Evolutionary conservation across 2,329 filamentous ascomycete genomes (phyloP).

Genomic region (Phaeophleospora eucalypticola): DNA sequence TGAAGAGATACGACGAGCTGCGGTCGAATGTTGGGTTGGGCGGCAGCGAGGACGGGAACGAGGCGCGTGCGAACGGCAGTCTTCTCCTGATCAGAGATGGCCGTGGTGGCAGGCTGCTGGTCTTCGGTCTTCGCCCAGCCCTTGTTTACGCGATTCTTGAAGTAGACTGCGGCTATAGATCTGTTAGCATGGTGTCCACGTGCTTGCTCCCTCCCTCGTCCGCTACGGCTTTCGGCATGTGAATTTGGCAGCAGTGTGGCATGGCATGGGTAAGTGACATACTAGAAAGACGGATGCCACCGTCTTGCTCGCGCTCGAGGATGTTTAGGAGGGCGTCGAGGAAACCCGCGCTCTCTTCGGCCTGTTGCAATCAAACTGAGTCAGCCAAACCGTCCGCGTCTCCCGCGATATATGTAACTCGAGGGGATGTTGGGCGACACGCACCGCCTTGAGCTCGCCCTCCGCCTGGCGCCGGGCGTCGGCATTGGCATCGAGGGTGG

Average conservation of each 20-base stretch:
- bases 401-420: constrained; percentile 1
- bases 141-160: constrained; percentile 94
- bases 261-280: constrained; percentile 31
- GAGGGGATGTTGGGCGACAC: constrained; percentile 26
- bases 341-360: constrained; percentile 86
- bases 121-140: constrained; percentile 82
- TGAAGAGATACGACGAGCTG: constrained; percentile 93
- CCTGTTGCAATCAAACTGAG: constrained; percentile 48
- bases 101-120: constrained; percentile 50
- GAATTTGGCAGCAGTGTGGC: constrained; percentile 14
- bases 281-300: constrained; percentile 83
- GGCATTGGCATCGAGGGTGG: constrained; percentile 70
- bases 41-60: constrained; percentile 77
- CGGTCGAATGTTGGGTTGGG: constrained; percentile 72
- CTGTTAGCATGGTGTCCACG: constrained; percentile 9
- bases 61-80: constrained; percentile 79
- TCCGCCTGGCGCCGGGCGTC: constrained; percentile 73
- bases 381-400: constrained; percentile 10
- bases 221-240: background rate
- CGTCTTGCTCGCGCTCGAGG: constrained; percentile 80
- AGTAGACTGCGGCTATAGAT: constrained; percentile 79
- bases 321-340: constrained; percentile 87
- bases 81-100: constrained; percentile 87
- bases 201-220: constrained; percentile 1
- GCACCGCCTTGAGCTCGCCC: constrained; percentile 75